Evolutionary conservation across 176 grass and related monocot species (phyloP), one percentile per base, ranked within the genome.

Genomic region (Rhynchospora breviuscula): DNA sequence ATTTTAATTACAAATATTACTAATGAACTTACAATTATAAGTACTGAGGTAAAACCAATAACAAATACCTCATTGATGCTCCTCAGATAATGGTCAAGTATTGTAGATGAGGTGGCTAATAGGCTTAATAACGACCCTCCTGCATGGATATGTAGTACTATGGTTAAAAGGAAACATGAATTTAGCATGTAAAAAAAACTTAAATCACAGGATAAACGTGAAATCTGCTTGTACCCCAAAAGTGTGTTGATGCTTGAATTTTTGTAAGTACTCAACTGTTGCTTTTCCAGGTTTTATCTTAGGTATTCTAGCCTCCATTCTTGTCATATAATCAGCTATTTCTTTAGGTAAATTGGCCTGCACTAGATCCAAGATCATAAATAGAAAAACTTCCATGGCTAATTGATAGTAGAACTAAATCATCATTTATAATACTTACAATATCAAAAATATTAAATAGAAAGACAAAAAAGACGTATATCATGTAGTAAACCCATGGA

Each of bases 371-470:
- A 65, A 66, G 25, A 33, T 45, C 29, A 67, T 64, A 82, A 64
- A 82, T 82, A 64, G 15, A 66, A 45, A 67, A 47, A 53, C 51
- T 8, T 66, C 49, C 63, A 81, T 47, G 17, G 49, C 19, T 26
- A 76, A 76, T 76, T 54, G 48, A 54, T 29, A 10, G 22, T 54
- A 76, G 49, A 76, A 76, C 22, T 17, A 13, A 76, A 75, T 29
- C 25, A 22, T 9, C 29, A 33, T 40, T 40, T 84, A 82, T 83
- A 0, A 69, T 71, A 89, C 95, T 98, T 91, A 98, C 95, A 91
- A 98, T 98, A 86, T 98, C 95, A 93, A 95, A 98, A 88, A 95
- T 95, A 59, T 98, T 98, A 91, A 98, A 95, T 57, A 95, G 26
- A 67, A 95, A 98, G 75, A 98, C 90, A 2, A 88, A 87, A 86